Evolutionary conservation across 257 asterid species (phyloP), one percentile per base, ranked within the genome.

Genomic region (Thymus mandschuricus): DNA sequence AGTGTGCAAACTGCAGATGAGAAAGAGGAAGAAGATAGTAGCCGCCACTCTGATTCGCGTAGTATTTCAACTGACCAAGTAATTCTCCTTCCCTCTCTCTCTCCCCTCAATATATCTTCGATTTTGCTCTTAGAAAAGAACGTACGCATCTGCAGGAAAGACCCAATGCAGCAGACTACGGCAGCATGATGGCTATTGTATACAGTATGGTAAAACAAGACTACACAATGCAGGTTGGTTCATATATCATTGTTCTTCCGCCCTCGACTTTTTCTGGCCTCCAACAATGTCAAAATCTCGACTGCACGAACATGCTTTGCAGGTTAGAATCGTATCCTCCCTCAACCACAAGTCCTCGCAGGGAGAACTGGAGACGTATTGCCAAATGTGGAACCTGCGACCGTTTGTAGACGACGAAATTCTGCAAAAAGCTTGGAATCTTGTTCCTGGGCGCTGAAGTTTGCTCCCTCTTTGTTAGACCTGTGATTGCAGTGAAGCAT

Each of bases 371-470:
- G 97, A 89, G 66, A 89, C 90, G 35, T 94, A 94, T 76, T 87
- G 85, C 85, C 78, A 77, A 78, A 89, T 94, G 96, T 91, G 97
- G 98, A 86, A 95, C 0, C 76, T 91, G 74, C 88, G 96, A 64
- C 97, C 97, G 33, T 91, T 78, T 54, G 40, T 94, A 60, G 95
- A 94, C 7, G 96, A 90, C 59, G 96, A 87, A 55, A 64, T 87
- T 34, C 76, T 88, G 84, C 84, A 29, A 51, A 73, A 78, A 76
- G 97, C 92, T 34, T 92, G 97, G 98, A 79, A 71, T 48, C 76
- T 84, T 64, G 72, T 90, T 38, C 70, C 44, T 0, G 82, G 69
- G 68, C 57, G 49, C 31, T 41, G 57, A 74, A 15, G 7, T 10
- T 31, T 9, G 60, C 27, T 28, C 34, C 31, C 27, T 50, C 21